Evolutionary conservation across 164 flowering plant species (phyloP), one percentile per base, ranked within the genome.

Genomic region (Stephania cephalantha): DNA sequence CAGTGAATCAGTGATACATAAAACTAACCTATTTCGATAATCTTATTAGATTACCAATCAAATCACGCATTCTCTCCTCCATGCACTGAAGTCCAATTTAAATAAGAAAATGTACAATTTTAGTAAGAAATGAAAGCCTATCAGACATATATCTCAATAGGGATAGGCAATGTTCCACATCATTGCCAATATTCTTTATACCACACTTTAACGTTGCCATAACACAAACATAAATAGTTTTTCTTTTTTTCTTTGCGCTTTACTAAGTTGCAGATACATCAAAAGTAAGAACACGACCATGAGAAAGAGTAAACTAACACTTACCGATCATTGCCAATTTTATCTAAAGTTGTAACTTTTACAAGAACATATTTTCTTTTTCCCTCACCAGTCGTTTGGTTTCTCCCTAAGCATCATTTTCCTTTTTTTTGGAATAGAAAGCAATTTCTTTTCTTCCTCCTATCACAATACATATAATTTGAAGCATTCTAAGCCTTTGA

Each of bases 391-490:
- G 92, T 78, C 87, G 86, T 69, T 93, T 83, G 71, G 95, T 91
- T 72, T 92, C 95, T 84, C 92, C 99, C 75, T 94, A 91, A 77
- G 84, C 88, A 82, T 93, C 83, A 84, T 88, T 85, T 29, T 91
- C 97, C 81, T n/a, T n/a, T 92, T 93, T 86, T 94, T 94, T 71
- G 97, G 80, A 50, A 88, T 92, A 82, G 97, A 91, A 75, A 96
- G 86, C 48, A 94, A 80, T 80, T 96, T 94, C 71, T 94, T 95
- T 80, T 96, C 98, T 82, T 96, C 99, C 84, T 96, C 97, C 99
- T 94, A 70, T 48, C 61, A 52, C 55, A 55, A 71, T 69, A 71
- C 29, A 46, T 13, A 72, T 61, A 2, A 13, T 4, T 11, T 18
- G 1, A 6, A 55, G 13, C 13, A 50, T 50, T 53, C 61, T 6